phyloP scores from a whole-genome alignment of 495 filamentous ascomycete species.

The Saxophila tyrrhenica region DNA sequence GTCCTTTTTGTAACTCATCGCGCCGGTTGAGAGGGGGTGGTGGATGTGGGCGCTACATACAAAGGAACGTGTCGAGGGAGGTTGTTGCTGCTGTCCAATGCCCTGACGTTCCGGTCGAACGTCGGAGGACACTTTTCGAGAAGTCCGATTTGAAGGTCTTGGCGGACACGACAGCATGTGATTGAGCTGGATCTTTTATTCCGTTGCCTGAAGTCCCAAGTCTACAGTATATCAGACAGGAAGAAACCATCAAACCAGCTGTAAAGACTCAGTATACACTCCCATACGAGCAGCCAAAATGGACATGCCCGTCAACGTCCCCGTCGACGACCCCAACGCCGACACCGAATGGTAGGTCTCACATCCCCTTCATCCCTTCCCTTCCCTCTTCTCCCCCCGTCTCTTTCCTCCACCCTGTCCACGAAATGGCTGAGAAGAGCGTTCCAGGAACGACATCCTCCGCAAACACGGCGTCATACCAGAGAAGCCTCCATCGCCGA shows the following conservation, averaged over 20 bases:
- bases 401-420: not conserved
- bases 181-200: not conserved
- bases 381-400: constrained; percentile 8
- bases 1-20: constrained; percentile 96
- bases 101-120: not conserved
- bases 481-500: constrained; percentile 88
- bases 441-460: constrained; percentile 92
- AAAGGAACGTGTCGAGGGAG: no score
- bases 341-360: constrained; percentile 84
- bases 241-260: not conserved
- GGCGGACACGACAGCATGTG: no score
- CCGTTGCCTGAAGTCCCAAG: not conserved
- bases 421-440: constrained; percentile 5
- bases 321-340: constrained; percentile 87
- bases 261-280: not conserved
- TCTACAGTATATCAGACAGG: no score
- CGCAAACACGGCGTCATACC: constrained; percentile 92
- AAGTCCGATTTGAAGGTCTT: constrained; percentile 5
- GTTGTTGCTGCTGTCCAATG: not conserved
- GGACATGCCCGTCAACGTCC: constrained; percentile 69
- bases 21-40: constrained; percentile 29
- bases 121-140: constrained; percentile 11
- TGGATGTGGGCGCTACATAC: no score
- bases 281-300: constrained; percentile 31
- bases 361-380: not conserved